Percentiles rank a stretch among this genome's conserved stretches.
phyloP scores from a whole-genome alignment of 2,329 filamentous ascomycete species.

The Fusarium chaquense region DNA sequence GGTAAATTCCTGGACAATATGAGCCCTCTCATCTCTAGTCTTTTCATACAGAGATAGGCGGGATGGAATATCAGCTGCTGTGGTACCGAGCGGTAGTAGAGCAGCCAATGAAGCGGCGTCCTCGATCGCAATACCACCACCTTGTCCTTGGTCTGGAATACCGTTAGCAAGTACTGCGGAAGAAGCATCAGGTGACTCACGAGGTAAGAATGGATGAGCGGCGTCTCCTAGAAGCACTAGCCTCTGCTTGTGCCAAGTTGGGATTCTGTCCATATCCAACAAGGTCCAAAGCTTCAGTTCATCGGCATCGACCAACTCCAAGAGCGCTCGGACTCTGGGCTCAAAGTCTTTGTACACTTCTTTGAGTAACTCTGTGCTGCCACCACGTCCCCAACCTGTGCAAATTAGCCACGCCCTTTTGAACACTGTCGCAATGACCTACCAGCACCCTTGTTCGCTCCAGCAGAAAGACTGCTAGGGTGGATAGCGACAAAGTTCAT shows the following conservation, averaged over 20 bases:
- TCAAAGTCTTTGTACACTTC: slow-evolving; percentile 58
- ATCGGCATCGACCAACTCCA: slow-evolving; percentile 58
- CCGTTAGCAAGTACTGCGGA: fast-evolving
- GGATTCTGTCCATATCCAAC: slow-evolving; percentile 71
- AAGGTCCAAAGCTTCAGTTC: slow-evolving; percentile 69
- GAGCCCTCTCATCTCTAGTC: slow-evolving; percentile 68
- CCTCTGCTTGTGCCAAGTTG: slow-evolving; percentile 65
- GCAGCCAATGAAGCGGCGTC: slow-evolving; percentile 71
- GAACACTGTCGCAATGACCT: fast-evolving
- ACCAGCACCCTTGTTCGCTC: slow-evolving; percentile 21
- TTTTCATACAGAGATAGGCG: slow-evolving; percentile 70
- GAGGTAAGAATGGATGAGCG: slow-evolving; percentile 74
- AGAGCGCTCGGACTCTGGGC: slow-evolving; percentile 54
- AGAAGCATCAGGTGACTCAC: fast-evolving
- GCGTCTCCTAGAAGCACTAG: slow-evolving; percentile 74
- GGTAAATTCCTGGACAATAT: slow-evolving; percentile 68
- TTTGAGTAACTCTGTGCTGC: slow-evolving; percentile 53
- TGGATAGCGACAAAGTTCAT: slow-evolving; percentile 67
- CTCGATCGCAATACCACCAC: slow-evolving; percentile 73
- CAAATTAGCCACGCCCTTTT: slow-evolving; percentile 4
- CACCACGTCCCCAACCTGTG: slow-evolving; percentile 56
- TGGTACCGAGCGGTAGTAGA: slow-evolving; percentile 63
- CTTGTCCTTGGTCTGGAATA: slow-evolving; percentile 39
- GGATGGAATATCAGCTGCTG: slow-evolving; percentile 60
- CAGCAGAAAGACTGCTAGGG: slow-evolving; percentile 47